phyloP scores from a whole-genome alignment of 768 basidiomycete species.

The Pleurotus cornucopiae region DNA sequence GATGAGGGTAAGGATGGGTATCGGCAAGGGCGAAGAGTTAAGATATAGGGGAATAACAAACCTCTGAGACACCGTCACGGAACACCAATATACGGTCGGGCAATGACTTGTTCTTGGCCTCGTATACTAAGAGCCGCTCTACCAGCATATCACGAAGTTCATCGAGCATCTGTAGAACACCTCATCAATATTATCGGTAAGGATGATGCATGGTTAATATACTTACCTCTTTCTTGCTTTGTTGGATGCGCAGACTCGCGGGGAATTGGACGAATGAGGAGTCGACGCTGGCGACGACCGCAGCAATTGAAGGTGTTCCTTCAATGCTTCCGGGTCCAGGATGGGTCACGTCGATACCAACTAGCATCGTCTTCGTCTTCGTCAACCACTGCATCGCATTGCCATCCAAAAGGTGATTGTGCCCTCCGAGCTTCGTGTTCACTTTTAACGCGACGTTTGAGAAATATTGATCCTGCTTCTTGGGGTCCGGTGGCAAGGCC shows the following conservation, averaged over 20 bases:
- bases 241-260: constrained; percentile 66
- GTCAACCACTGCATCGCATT: constrained; percentile 60
- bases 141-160: constrained; percentile 64
- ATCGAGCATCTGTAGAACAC: constrained; percentile 56
- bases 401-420: constrained; percentile 56
- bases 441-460: constrained; percentile 81
- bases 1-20: not conserved
- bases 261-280: constrained; percentile 72
- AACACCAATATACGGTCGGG: constrained; percentile 71
- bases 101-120: constrained; percentile 48
- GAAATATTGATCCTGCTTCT: constrained; percentile 74
- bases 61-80: constrained; percentile 82
- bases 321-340: constrained; percentile 61
- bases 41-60: constrained; percentile 21
- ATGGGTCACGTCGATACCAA: constrained; percentile 84
- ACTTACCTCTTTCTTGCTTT: constrained; percentile 43
- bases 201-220: not conserved
- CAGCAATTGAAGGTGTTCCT: constrained; percentile 81
- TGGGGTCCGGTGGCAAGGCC: constrained; percentile 42
- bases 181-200: not conserved
- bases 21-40: not conserved
- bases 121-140: constrained; percentile 60
- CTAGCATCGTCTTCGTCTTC: constrained; percentile 71
- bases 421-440: constrained; percentile 79
- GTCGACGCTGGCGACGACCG: constrained; percentile 77